Base-by-base conservation (phyloP, 768 basidiomycete species). In the Rhizopogon vulgaris region DNA sequence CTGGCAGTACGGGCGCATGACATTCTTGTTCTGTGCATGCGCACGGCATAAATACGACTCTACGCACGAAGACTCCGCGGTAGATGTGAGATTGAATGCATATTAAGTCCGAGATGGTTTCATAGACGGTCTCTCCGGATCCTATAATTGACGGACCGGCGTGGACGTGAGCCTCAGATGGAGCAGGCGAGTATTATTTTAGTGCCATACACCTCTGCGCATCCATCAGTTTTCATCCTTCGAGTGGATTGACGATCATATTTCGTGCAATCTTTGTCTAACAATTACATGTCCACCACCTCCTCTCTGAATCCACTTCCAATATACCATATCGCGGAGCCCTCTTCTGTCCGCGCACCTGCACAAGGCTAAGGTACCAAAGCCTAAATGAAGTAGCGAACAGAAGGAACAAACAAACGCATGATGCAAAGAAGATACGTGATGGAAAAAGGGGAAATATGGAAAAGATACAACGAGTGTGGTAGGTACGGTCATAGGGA, bases 281-380 rank as follows among this genome's bases (percentile, higher is more conserved):
- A 50, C 28, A 36, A 42, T 18, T 51, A 55, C 32, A 46, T 52
- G 30, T 12, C 30, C 43, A 54, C 58, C 52, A 55, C 51, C 55
- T 18, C 58, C 54, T 18, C 56, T 52, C 58, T 67, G 2, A 50
- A 66, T 57, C 47, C 32, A 2, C 42, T 43, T 46, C 30, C 43
- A 46, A 18, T 4, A 46, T 32, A 43, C 36, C 60, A 68, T 69
- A 65, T 72, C 79, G 72, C 74, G 80, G 72, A 73, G 85, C 85
- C 85, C 85, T 88, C 86, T 87, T 80, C 73, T 71, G 71, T 68
- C 76, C 69, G 72, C 85, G 69, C 79, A 71, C 84, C 84, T 81
- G 77, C 78, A 49, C 58, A 52, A 51, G 59, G 54, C 54, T 48
- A 57, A 46, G 18, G 12, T 4, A 45, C 32, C 45, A 46, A 34